Conservation (phyloP, 768 basidiomycete species). For the Pleurotus tuber-regium region DNA sequence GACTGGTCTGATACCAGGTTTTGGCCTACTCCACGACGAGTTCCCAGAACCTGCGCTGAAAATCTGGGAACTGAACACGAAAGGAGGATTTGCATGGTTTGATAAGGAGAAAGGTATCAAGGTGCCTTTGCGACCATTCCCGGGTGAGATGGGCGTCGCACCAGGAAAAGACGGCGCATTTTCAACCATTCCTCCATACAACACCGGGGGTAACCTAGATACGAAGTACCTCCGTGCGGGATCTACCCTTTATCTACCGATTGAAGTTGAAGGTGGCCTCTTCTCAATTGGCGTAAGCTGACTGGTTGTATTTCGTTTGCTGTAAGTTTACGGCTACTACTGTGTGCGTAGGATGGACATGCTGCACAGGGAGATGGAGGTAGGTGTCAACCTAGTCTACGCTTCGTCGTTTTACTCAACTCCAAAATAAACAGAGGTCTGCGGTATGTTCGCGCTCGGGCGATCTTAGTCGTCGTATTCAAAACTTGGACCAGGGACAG, state of each 20-base stretch:
- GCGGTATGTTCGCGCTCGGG: slow-evolving; percentile 36
- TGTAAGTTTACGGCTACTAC: no score
- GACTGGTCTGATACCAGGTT: slow-evolving; percentile 58
- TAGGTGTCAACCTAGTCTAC: slow-evolving; percentile 26
- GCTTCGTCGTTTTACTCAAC: no score
- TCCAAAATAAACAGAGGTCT: slow-evolving; percentile 61
- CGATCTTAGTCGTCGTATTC: no score
- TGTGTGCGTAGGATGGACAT: slow-evolving; percentile 72
- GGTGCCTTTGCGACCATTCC: slow-evolving; percentile 54
- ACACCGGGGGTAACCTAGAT: slow-evolving; percentile 61
- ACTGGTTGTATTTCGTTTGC: no score
- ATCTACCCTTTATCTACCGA: slow-evolving; percentile 53
- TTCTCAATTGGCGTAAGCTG: slow-evolving; percentile 59
- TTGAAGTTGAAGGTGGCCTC: slow-evolving; percentile 58
- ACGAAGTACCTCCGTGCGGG: slow-evolving; percentile 55
- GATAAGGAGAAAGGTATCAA: slow-evolving; percentile 44
- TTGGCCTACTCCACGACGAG: slow-evolving; percentile 57
- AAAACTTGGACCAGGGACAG: no score
- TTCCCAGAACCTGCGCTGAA: slow-evolving; percentile 49
- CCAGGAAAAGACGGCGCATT: slow-evolving; percentile 46
- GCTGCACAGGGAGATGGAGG: slow-evolving; percentile 69
- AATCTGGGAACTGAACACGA: slow-evolving; percentile 48
- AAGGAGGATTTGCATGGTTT: slow-evolving; percentile 46
- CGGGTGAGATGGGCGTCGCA: slow-evolving; percentile 65
- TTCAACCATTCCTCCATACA: slow-evolving; percentile 63